Base-by-base conservation (phyloP, 371 early-diverging fungal species). In the Fennellomyces sp. region DNA sequence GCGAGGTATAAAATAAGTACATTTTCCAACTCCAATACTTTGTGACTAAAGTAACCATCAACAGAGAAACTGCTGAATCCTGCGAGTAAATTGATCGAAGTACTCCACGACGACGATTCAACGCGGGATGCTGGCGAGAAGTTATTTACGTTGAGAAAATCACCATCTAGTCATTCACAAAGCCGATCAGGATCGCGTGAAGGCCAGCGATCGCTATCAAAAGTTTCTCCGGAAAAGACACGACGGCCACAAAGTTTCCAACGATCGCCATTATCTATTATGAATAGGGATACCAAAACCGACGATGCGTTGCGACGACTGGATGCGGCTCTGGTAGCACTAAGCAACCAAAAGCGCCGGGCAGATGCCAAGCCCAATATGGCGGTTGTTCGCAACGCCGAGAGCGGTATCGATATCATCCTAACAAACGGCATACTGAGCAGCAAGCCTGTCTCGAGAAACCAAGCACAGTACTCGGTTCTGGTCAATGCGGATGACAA, bases 401-500 rank as follows among this genome's bases (percentile, higher is more conserved):
- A 72, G 30, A 35, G 54, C 6, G 74, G 74, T 2, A 55, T 77
- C 0, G 78, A 77, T 58, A 66, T 77, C 0, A 54, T 69, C 17
- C 27, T 77, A 30, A 65, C 72, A 0, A 65, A 73, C 45, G 78
- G 78, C 0, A 41, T 72, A 5, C 35, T 77, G 8, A 47, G 74
- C 39, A 70, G 68, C 29, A 69, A 66, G 8, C 39, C 54, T 1
- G 36, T 76, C 13, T 51, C 66, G 15, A 54, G 65, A 7, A 70
- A 66, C 13, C 68, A 70, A 35, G 61, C 59, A 8, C 74, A 77
- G 19, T 77, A 77, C 52, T 61, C 74, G 1, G 47, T 77, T 12
- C 57, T 71, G 45, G 45, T 21, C 21, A 45, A 45, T 45, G 59
- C 53, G 2, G 56, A 47, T 39, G 51, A 27, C 25, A 25, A 30